Percentiles rank a stretch among this genome's conserved stretches.
Conservation (phyloP, 2,329 filamentous ascomycete species). For the Akanthomyces dipterigenus region DNA sequence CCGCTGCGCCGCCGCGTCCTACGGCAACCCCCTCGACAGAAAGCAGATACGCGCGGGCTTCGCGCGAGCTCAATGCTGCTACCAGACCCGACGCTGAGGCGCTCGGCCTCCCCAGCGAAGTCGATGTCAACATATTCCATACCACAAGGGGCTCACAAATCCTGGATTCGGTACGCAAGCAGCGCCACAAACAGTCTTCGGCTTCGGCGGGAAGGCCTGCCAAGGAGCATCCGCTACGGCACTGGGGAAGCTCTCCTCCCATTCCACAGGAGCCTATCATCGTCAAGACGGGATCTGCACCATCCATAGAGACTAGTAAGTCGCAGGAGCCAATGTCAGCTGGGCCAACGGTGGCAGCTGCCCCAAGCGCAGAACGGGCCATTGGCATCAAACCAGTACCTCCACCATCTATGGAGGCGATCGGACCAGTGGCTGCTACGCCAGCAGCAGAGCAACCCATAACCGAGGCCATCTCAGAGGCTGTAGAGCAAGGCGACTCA, state of each 20-base stretch:
- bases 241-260: conserved; percentile 23
- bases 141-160: conserved; percentile 39
- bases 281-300: not conserved
- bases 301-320: not conserved
- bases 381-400: not conserved
- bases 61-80: conserved; percentile 1
- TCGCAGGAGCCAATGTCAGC: not conserved
- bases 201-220: conserved; percentile 16
- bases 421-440: not conserved
- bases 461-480: not conserved
- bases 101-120: conserved; percentile 31
- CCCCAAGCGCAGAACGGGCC: not conserved
- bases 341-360: not conserved
- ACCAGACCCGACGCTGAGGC: conserved; percentile 17
- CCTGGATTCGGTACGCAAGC: conserved; percentile 29
- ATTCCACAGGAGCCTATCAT: not conserved
- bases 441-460: not conserved
- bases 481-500: conserved; percentile 1
- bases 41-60: conserved; percentile 5
- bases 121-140: conserved; percentile 44
- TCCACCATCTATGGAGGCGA: no score
- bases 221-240: conserved; percentile 32
- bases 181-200: conserved; percentile 10
- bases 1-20: not conserved
- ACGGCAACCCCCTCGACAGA: not conserved